Conservation (phyloP, 495 filamentous ascomycete genomes). For the Glonium stellatum region DNA sequence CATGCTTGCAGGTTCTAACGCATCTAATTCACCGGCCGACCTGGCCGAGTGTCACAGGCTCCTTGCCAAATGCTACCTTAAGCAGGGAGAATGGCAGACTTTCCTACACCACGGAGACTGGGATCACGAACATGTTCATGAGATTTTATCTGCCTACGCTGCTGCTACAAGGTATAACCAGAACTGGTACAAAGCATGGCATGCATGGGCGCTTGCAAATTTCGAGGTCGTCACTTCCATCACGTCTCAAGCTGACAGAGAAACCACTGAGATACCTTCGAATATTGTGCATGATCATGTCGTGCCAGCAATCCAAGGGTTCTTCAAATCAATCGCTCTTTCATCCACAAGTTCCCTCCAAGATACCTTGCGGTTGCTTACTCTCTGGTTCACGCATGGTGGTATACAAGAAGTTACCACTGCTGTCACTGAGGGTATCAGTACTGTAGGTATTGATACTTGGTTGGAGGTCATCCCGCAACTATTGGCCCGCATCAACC, state of each 20-base stretch:
- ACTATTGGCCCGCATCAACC: constrained; percentile 93
- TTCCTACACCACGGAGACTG: constrained; percentile 76
- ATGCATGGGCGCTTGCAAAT: constrained; percentile 97
- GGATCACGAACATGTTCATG: constrained; percentile 66
- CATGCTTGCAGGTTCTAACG: constrained; percentile 27
- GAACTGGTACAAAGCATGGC: constrained; percentile 98
- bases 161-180: constrained; percentile 87
- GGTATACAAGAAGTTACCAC: constrained; percentile 78
- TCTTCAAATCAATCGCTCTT: constrained; percentile 90
- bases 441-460: constrained; percentile 86
- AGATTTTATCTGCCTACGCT: constrained; percentile 77
- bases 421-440: constrained; percentile 82
- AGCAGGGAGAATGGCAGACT: constrained; percentile 94
- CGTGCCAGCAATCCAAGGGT: constrained; percentile 86
- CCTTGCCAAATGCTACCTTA: constrained; percentile 88
- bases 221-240: constrained; percentile 92
- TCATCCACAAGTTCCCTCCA: constrained; percentile 88
- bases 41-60: constrained; percentile 60
- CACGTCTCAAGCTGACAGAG: constrained; percentile 53
- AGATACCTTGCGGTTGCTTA: constrained; percentile 86
- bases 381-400: constrained; percentile 93
- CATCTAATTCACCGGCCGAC: constrained; percentile 29
- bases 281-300: constrained; percentile 75
- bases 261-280: constrained; percentile 49
- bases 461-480: constrained; percentile 98